Percentiles rank a stretch among this genome's conserved stretches.
These are phyloP conservation scores for Cladosporium sp. DNA, from an alignment of 2,329 filamentous ascomycete species.

Conservation along the genomic window DNA sequence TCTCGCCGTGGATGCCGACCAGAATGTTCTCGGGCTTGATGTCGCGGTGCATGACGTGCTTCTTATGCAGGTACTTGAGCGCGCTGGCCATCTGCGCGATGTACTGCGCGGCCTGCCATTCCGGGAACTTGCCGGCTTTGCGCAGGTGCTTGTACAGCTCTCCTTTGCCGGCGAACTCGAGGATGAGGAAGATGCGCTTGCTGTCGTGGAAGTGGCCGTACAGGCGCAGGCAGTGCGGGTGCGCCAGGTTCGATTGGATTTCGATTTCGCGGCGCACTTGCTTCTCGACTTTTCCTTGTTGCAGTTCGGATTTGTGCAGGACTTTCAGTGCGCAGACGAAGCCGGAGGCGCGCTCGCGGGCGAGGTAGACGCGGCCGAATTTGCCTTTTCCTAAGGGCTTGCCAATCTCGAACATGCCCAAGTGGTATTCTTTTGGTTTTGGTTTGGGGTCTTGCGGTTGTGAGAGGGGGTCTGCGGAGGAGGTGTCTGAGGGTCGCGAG, in stretches of 20 bases:
- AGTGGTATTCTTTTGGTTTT: slow-evolving; percentile 65
- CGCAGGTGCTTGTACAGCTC: slow-evolving; percentile 86
- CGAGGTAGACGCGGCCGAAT: slow-evolving; percentile 83
- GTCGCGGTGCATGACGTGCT: slow-evolving; percentile 95
- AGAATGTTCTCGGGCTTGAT: slow-evolving; percentile 99
- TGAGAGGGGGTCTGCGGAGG: slow-evolving; percentile 40
- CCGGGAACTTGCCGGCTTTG: slow-evolving; percentile 75
- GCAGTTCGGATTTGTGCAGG: slow-evolving; percentile 78
- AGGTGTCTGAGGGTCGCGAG: slow-evolving; percentile 37
- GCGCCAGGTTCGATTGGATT: slow-evolving; percentile 82
- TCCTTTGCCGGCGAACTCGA: slow-evolving; percentile 82
- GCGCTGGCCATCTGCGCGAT: slow-evolving; percentile 90
- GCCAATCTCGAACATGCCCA: slow-evolving; percentile 93
- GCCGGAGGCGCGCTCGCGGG: slow-evolving; percentile 72
- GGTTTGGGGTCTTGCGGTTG: slow-evolving; percentile 34
- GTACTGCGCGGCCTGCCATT: slow-evolving; percentile 84
- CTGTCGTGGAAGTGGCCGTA: slow-evolving; percentile 88
- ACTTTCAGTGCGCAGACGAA: slow-evolving; percentile 88
- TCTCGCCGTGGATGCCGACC: slow-evolving; percentile 92
- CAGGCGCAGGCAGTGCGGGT: slow-evolving; percentile 80
- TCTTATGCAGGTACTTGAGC: slow-evolving; percentile 86
- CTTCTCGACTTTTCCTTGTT: slow-evolving; percentile 79
- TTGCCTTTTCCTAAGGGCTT: slow-evolving; percentile 84
- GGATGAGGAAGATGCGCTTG: slow-evolving; percentile 82
- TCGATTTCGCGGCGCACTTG: slow-evolving; percentile 86